Conservation (phyloP, 2,329 filamentous ascomycete species). For the Eurotiales sp. region DNA sequence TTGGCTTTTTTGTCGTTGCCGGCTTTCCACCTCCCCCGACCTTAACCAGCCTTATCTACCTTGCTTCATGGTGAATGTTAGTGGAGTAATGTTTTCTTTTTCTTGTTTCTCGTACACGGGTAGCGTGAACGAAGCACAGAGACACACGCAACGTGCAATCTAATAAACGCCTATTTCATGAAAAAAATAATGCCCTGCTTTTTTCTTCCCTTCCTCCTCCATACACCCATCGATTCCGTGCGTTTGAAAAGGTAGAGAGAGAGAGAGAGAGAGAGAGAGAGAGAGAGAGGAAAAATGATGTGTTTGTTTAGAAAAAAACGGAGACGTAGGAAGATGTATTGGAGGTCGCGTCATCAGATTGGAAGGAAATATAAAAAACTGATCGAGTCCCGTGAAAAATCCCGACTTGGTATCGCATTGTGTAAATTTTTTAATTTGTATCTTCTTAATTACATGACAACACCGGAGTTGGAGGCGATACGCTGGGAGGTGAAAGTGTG, state of each 20-base stretch:
- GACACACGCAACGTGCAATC: constrained; percentile 1
- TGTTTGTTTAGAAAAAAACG: too few species aligned
- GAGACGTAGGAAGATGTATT: not conserved
- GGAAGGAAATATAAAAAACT: constrained; percentile 5
- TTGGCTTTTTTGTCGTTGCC: not conserved
- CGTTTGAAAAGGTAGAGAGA: not conserved
- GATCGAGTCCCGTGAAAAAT: constrained; percentile 14
- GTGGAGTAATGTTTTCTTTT: not conserved
- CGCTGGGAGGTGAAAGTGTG: constrained; percentile 57
- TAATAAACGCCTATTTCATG: constrained; percentile 11
- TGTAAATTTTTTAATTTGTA: constrained; percentile 13
- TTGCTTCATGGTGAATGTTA: not conserved
- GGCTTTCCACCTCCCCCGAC: not conserved
- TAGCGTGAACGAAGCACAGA: not conserved
- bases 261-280: too few species aligned
- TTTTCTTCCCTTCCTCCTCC: not conserved
- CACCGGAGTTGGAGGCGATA: constrained; percentile 99
- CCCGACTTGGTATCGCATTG: constrained; percentile 17
- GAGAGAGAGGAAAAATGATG: too few species aligned
- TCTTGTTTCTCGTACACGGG: not conserved
- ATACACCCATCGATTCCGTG: constrained; percentile 2
- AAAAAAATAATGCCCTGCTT: not conserved
- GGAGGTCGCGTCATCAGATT: not conserved
- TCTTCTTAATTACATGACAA: constrained; percentile 83
- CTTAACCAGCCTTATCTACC: not conserved